phyloP scores from a whole-genome alignment of 768 basidiomycete genomes.

The Kwoniella mangroviensis region DNA sequence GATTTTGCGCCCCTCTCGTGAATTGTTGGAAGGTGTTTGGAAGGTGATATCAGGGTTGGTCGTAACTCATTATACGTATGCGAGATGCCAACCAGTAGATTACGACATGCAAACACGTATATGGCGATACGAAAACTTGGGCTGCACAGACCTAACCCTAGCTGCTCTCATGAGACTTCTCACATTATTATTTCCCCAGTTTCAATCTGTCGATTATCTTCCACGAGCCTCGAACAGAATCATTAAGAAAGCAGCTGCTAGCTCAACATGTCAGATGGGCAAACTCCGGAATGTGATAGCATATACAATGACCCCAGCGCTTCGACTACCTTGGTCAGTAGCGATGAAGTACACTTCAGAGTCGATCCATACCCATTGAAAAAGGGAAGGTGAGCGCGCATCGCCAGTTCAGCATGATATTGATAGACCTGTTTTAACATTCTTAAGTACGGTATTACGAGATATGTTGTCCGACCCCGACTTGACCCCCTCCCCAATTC shows the following conservation, averaged over 20 bases:
- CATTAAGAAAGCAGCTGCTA: not conserved
- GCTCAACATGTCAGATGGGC: not conserved
- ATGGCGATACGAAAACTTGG: too few relatives aligned
- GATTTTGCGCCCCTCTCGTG: too few relatives aligned
- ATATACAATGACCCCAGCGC: not conserved
- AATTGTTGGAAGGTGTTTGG: too few relatives aligned
- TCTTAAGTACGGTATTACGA: not conserved
- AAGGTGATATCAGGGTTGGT: too few relatives aligned
- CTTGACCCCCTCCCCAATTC: not conserved
- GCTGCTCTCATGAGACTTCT: too few relatives aligned
- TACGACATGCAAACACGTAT: too few relatives aligned
- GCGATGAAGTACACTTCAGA: slow-evolving; percentile 6
- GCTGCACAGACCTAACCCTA: too few relatives aligned
- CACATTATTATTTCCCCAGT: too few relatives aligned
- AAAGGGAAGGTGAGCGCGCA: not conserved
- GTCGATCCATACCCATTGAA: not conserved
- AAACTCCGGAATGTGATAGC: not conserved
- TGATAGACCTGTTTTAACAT: not conserved
- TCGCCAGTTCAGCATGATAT: not conserved
- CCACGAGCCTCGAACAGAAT: too few relatives aligned
- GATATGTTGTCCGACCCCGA: not conserved
- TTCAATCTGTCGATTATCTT: too few relatives aligned
- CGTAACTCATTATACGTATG: too few relatives aligned
- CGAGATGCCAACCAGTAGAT: too few relatives aligned
- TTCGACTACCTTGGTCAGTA: slow-evolving; percentile 4